Conservation (phyloP, 2,329 filamentous ascomycete genomes). For the Fusarium temperatum region DNA sequence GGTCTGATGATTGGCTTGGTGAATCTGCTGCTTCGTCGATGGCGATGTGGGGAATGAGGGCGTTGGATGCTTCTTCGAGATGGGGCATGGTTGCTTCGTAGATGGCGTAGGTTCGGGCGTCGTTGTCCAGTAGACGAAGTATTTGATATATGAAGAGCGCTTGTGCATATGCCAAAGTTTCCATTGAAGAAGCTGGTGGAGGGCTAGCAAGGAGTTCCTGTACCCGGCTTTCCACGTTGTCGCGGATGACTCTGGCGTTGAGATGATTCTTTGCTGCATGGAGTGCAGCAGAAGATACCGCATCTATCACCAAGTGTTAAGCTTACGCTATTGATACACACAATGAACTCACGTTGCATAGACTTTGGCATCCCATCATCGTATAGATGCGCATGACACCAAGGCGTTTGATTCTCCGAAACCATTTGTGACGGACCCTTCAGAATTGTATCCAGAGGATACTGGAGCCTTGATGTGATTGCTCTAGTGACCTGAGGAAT, state of each 20-base stretch:
- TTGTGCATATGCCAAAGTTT: neutral
- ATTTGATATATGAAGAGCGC: neutral
- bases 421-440: neutral
- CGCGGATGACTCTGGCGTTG: neutral
- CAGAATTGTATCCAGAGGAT: neutral
- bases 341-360: neutral
- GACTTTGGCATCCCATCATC: neutral
- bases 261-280: neutral
- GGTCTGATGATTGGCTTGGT: neutral
- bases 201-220: neutral
- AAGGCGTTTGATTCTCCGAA: neutral
- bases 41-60: neutral
- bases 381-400: neutral
- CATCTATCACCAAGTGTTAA: neutral
- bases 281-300: neutral
- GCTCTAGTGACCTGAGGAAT: neutral
- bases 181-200: neutral
- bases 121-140: neutral
- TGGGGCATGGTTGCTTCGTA: slow-evolving; percentile 5
- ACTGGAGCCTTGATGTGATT: neutral
- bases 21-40: neutral
- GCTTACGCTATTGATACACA: rapidly evolving
- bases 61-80: neutral
- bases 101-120: neutral
- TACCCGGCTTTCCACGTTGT: neutral